These are phyloP conservation scores for Zea luxurians DNA, from an alignment of 176 grass and related monocot genomes.

Conservation along the genomic window DNA sequence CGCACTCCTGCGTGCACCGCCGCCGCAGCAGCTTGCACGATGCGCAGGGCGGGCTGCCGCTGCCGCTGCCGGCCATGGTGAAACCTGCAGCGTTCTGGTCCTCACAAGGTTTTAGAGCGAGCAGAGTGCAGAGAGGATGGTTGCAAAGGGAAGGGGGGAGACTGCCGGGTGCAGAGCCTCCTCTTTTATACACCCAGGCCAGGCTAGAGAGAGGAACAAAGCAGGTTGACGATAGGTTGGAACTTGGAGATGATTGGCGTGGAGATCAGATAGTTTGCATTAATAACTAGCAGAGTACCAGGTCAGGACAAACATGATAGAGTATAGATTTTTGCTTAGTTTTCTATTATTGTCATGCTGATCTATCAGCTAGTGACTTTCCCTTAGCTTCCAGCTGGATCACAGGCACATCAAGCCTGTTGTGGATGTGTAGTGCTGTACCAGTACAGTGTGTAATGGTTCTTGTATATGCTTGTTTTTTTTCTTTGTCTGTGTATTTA, in stretches of 20 bases:
- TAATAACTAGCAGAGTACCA: background rate
- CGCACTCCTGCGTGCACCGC: constrained; percentile 54
- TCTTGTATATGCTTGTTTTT: too few relatives aligned
- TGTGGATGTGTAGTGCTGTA: background rate
- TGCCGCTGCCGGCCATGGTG: constrained; percentile 5
- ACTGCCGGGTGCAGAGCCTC: constrained; percentile 8
- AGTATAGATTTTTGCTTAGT: background rate
- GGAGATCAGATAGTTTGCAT: background rate
- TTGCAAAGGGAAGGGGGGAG: background rate
- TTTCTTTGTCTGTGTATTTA: constrained; percentile 34
- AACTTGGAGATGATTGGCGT: background rate
- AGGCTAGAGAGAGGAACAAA: background rate
- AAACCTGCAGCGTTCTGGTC: background rate
- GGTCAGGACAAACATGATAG: constrained; percentile 15
- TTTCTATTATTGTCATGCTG: constrained; percentile 6
- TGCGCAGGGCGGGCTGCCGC: constrained; percentile 18
- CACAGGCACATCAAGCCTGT: background rate
- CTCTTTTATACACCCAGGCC: background rate
- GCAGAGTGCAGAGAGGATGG: background rate
- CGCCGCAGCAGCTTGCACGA: constrained; percentile 55
- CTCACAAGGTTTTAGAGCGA: background rate
- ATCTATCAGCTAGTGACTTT: background rate
- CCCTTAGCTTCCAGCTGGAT: constrained; percentile 20
- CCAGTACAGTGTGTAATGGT: constrained; percentile 19
- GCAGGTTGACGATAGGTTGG: background rate